Evolutionary conservation across 2,329 filamentous ascomycete species (phyloP), one percentile per base, ranked within the genome.

Genomic region (Aspergillus sp.): DNA sequence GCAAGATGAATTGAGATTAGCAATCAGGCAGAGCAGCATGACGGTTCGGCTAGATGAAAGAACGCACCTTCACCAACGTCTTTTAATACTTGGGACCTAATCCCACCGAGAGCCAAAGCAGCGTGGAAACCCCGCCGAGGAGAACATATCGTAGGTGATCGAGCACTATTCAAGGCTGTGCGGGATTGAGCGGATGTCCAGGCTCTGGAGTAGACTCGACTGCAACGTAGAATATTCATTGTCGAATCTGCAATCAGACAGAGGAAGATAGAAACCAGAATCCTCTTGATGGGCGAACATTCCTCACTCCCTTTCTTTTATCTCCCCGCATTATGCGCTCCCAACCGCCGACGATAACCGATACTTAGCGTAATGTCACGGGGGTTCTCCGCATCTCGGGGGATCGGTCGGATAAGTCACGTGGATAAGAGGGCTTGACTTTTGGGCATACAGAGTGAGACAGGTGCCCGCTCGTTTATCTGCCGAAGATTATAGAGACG

Each of bases 1-100:
- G 48, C 22, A 43, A n/a, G 41, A 20, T n/a, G 11, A 47, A 58
- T 18, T 20, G 9, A 15, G 9, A 42, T 67, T 43, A 70, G 61
- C 54, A 56, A 66, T 43, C 7, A 56, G 55, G 54, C 17, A 26
- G 30, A 48, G 24, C 1, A 26, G n/a, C 8, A n/a, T 32, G 38
- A 36, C 38, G 26, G 4, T 13, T 36, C 15, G 12, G 24, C 34
- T 5, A n/a, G 9, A 5, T n/a, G 5, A 15, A 24, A 38, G 20
- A 32, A 41, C 68, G 51, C 60, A 77, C 75, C 75, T 65, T 77
- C 75, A 18, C 75, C 75, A 44, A 77, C 75, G 65, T 77, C 75
- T 50, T 77, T 77, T 41, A 78, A 51, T 20, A 77, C 62, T 58
- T 78, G 75, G 36, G 75, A 77, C 44, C 67, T 69, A 3, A 73